phyloP scores from a whole-genome alignment of 257 asterid species.

The Phtheirospermum japonicum region DNA sequence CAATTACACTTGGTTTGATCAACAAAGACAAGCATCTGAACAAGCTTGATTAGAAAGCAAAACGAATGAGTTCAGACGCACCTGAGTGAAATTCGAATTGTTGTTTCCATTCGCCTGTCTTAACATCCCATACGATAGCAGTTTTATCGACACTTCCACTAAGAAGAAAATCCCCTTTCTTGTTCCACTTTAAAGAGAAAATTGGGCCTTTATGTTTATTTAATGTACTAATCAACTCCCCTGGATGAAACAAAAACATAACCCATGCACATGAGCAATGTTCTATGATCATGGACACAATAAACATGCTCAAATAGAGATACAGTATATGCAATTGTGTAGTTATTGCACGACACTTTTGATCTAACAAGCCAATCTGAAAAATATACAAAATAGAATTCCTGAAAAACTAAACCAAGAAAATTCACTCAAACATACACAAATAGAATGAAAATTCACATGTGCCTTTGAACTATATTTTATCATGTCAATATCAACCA shows the following conservation, averaged over 20 bases:
- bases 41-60: slow-evolving; percentile 20
- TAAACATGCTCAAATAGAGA: not conserved
- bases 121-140: slow-evolving; percentile 96
- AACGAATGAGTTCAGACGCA: slow-evolving; percentile 28
- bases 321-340: slow-evolving; percentile 1
- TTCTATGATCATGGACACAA: not conserved
- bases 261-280: slow-evolving; percentile 20
- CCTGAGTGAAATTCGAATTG: slow-evolving; percentile 96
- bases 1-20: slow-evolving; percentile 21
- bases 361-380: slow-evolving; percentile 12
- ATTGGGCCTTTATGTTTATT: slow-evolving; percentile 95
- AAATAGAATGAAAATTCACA: not conserved
- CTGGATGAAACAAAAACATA: slow-evolving; percentile 43
- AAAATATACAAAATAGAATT: slow-evolving; percentile 1
- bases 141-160: slow-evolving; percentile 98
- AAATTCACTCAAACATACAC: slow-evolving; percentile 4
- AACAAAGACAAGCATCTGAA: slow-evolving; percentile 16
- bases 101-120: slow-evolving; percentile 92
- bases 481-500: slow-evolving; percentile 18
- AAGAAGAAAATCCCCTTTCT: slow-evolving; percentile 91
- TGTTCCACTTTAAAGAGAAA: slow-evolving; percentile 97
- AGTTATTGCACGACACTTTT: slow-evolving; percentile 10
- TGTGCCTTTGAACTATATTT: not conserved
- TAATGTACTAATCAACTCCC: slow-evolving; percentile 77
- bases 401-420: slow-evolving; percentile 1